Conservation (phyloP, 2,329 filamentous ascomycete genomes). For the Trichoderma sp. region DNA sequence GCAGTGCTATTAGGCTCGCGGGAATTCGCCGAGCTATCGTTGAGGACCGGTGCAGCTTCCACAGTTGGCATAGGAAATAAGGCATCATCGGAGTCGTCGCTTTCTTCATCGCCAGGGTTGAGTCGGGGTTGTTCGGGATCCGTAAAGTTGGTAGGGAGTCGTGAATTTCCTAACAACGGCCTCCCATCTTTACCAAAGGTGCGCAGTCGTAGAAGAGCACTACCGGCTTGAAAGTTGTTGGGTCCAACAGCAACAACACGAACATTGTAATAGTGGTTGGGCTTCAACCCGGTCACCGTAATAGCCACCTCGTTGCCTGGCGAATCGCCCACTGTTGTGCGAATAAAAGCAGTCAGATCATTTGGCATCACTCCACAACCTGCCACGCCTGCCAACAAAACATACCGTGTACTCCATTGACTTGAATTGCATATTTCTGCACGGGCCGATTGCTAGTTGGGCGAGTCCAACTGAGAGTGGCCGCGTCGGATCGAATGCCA, state of each 20-base stretch:
- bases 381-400: constrained; percentile 22
- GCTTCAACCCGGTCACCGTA: constrained; percentile 82
- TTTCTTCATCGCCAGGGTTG: constrained; percentile 43
- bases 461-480: constrained; percentile 87
- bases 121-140: constrained; percentile 51
- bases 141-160: constrained; percentile 58
- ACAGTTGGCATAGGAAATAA: constrained; percentile 55
- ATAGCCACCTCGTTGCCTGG: constrained; percentile 61
- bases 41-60: constrained; percentile 63
- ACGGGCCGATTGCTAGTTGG: constrained; percentile 67
- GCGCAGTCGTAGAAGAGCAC: constrained; percentile 78
- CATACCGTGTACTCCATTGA: constrained; percentile 89
- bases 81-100: constrained; percentile 50
- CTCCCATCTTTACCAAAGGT: constrained; percentile 69
- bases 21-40: constrained; percentile 60
- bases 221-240: constrained; percentile 90
- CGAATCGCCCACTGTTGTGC: constrained; percentile 73
- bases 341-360: constrained; percentile 10
- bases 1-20: constrained; percentile 62
- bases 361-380: not conserved
- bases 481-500: constrained; percentile 82
- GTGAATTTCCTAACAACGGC: constrained; percentile 59
- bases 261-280: constrained; percentile 89
- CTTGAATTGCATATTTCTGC: constrained; percentile 85
- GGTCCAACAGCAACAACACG: constrained; percentile 88